Evolutionary conservation across 495 filamentous ascomycete genomes (phyloP), one percentile per base, ranked within the genome.

Genomic region (Cercophora newfieldiana): DNA sequence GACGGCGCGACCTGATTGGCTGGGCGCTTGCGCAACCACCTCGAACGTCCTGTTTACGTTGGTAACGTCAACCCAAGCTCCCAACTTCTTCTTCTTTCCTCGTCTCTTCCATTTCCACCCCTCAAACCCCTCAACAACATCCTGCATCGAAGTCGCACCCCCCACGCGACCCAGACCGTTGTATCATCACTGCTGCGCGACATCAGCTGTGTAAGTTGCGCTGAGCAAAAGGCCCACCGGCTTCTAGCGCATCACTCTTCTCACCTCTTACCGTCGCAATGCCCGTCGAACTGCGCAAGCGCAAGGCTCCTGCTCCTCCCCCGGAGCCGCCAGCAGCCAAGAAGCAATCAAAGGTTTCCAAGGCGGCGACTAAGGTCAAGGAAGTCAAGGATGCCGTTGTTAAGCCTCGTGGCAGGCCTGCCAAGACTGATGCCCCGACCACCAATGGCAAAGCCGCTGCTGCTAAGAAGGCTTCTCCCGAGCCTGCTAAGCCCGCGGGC

Each of bases 231-330:
- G 50, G n/a, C 50, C 50, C 19, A 28, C 33, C n/a, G 18, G 33
- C 31, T 22, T 21, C 6, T 19, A 14, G 24, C n/a, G 24, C 37
- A 48, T 61, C 25, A 57, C 26, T 19, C 26, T 57, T n/a, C 37
- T 31, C 56, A 19, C 56, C 56, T n/a, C 37, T 31, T 29, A 19
- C 56, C 56, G 29, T 47, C 61, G 74, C 37, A 56, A 86, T 86
- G 83, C 80, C 81, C 69, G 76, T 79, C 63, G 89, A 92, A 80
- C 82, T 92, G 47, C 85, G 90, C 75, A 93, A 93, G 81, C 88
- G 90, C 81, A 91, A 91, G 78, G 85, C 89, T 59, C 81, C 84
- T 51, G 81, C 83, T 64, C 83, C 86, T 28, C 80, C 81, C 49
- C 78, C 84, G 60, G 74, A 82, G 60, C 80, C 83, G 19, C 77